A percentile compares a stretch with the other conserved stretches of the same genome.
phyloP scores from a whole-genome alignment of 208 protist genomes.

The Herpetomonas tarakana region DNA sequence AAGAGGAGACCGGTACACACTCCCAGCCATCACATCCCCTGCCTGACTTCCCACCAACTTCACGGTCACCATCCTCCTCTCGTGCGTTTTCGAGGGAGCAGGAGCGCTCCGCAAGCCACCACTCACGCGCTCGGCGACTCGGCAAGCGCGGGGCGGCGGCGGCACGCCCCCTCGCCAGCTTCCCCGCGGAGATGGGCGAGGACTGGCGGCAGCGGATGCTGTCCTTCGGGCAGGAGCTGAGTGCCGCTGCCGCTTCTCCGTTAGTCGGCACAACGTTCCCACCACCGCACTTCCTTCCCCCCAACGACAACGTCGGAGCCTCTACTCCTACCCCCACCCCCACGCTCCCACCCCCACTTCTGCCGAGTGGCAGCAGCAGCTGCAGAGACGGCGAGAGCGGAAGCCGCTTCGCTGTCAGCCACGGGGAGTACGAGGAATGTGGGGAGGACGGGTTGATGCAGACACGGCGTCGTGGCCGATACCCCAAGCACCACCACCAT shows the following conservation, averaged over 20 bases:
- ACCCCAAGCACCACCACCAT: too few species aligned
- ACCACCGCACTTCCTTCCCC: not conserved
- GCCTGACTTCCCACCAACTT: too few species aligned
- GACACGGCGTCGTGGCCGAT: too few species aligned
- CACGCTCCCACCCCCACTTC: not conserved
- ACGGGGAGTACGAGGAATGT: too few species aligned
- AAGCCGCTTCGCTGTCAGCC: not conserved
- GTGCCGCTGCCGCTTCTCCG: not conserved
- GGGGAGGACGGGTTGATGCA: too few species aligned
- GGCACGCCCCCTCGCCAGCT: not conserved
- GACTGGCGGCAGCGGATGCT: constrained; percentile 4
- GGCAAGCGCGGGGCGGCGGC: not conserved
- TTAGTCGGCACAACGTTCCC: not conserved
- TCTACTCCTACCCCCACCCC: not conserved
- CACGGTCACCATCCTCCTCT: too few species aligned
- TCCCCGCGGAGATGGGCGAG: not conserved
- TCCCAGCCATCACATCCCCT: too few species aligned
- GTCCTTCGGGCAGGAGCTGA: constrained; percentile 4
- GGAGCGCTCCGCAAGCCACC: too few species aligned
- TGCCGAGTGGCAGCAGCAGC: not conserved
- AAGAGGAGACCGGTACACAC: too few species aligned
- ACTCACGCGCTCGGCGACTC: not conserved
- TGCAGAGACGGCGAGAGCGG: not conserved
- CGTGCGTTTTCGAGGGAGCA: too few species aligned
- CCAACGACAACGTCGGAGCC: not conserved